These are phyloP conservation scores for Backusella macrospora DNA, from an alignment of 192 early-diverging fungal species.

Conservation along the genomic window DNA sequence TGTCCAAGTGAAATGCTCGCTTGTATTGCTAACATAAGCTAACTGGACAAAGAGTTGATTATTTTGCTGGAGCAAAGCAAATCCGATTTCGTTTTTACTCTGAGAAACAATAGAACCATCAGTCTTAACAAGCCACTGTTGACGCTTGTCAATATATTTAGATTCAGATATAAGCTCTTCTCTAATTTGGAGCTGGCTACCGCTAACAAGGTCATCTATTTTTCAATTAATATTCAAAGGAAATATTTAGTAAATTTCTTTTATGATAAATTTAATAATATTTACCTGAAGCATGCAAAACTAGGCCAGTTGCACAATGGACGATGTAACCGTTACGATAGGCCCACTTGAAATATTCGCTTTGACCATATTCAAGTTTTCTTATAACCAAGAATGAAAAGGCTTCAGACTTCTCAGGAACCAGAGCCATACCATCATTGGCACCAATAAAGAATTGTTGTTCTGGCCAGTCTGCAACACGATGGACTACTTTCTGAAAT, in stretches of 20 bases:
- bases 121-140: slow-evolving; percentile 24
- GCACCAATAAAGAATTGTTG: slow-evolving; percentile 26
- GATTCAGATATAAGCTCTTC: background rate
- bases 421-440: slow-evolving; percentile 16
- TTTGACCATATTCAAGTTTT: background rate
- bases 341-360: slow-evolving; percentile 19
- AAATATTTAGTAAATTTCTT: background rate
- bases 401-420: slow-evolving; percentile 24
- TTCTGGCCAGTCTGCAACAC: slow-evolving; percentile 27
- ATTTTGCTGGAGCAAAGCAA: slow-evolving; percentile 11
- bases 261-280: background rate
- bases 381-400: slow-evolving; percentile 2
- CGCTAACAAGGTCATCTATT: slow-evolving; percentile 19
- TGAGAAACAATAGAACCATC: slow-evolving; percentile 20
- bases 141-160: background rate
- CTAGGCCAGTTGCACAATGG: slow-evolving; percentile 26
- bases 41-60: slow-evolving; percentile 15
- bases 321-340: slow-evolving; percentile 28
- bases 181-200: slow-evolving; percentile 20
- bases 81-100: background rate
- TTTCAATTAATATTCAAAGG: background rate
- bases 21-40: background rate
- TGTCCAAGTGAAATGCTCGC: slow-evolving; percentile 10
- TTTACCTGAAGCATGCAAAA: slow-evolving; percentile 29
- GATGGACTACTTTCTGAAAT: slow-evolving; percentile 15